Base-by-base conservation (phyloP, 2,329 filamentous ascomycete species). In the Pyrenochaeta sp. region DNA sequence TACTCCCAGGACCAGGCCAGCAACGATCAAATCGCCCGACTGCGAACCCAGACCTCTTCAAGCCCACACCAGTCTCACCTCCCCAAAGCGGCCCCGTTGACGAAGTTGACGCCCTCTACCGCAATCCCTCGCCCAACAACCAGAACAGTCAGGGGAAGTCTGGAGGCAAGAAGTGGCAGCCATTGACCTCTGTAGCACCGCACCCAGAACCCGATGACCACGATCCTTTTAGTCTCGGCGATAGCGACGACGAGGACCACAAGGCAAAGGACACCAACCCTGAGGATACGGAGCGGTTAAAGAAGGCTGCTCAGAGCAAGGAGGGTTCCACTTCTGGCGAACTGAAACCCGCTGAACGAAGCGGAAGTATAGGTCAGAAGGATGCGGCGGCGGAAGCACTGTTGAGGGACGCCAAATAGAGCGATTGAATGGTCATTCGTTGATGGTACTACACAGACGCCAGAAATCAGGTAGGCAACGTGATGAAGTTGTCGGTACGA, bases 91-190 rank as follows among this genome's bases (percentile, higher is more conserved):
- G 87, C 1, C 86, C 87, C 10, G 87, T 91, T 2, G 91, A 96
- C 69, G 92, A 97, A 72, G 93, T 97, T 46, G 86, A 90, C 67
- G 88, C 83, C 34, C 75, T 90, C 57, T 95, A 96, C 74, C 86
- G 89, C 30, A 76, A 77, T 40, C 74, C 76, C 19, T 77, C 76
- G 8, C 75, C 76, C 12, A 72, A 66, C 59, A 73, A 71, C 58
- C 62, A 69, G 56, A 60, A 56, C 50, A 55, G 62, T n/a, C 66
- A 68, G 25, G 67, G 64, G 22, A 78, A 76, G 57, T 65, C 72
- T n/a, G 82, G 83, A 65, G 95, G 93, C 80, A 97, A 93, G 85
- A 99, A 99, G 81, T 99, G 95, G 95, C 94, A 99, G 78, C 94
- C 95, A 9, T 82, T 99, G 68, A 92, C 93, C 12, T 85, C 90